Evolutionary conservation across 352 stramenopile species (phyloP).

Genomic region (Bremia lactucae): DNA sequence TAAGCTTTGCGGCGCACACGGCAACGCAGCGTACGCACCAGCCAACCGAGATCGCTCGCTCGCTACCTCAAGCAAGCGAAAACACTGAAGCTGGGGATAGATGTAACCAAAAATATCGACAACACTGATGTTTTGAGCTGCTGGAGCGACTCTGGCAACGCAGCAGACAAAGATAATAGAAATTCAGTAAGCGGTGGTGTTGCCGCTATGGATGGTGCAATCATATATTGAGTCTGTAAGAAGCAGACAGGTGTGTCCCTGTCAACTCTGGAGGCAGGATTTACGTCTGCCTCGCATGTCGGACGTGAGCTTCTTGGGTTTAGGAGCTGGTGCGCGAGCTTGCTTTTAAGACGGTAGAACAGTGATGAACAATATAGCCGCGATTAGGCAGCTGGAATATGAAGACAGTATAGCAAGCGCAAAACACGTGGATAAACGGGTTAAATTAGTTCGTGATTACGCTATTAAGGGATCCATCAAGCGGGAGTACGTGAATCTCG

Average conservation of each 20-base stretch:
- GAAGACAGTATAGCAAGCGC: background rate
- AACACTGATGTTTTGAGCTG: background rate
- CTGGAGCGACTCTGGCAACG: background rate
- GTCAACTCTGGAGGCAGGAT: background rate
- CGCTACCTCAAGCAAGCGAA: slow-evolving; percentile 1
- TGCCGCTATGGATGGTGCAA: background rate
- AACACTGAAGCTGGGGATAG: background rate
- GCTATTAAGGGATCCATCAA: too few relatives aligned
- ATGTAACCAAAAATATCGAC: background rate
- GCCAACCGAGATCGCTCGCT: background rate
- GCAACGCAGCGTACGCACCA: background rate
- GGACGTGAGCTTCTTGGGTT: background rate
- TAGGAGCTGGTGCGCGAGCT: background rate
- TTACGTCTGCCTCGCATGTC: too few relatives aligned
- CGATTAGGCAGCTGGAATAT: background rate
- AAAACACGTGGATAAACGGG: background rate
- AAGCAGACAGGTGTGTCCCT: background rate
- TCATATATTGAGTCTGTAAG: background rate
- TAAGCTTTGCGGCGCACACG: background rate
- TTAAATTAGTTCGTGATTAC: too few relatives aligned
- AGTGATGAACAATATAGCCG: background rate
- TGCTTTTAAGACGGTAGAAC: background rate
- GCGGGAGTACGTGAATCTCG: too few relatives aligned
- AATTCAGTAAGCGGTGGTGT: background rate
- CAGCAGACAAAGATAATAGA: background rate